phyloP scores from a whole-genome alignment of 1,284 basidiomycete species.

The Ustilago vetiveriae region DNA sequence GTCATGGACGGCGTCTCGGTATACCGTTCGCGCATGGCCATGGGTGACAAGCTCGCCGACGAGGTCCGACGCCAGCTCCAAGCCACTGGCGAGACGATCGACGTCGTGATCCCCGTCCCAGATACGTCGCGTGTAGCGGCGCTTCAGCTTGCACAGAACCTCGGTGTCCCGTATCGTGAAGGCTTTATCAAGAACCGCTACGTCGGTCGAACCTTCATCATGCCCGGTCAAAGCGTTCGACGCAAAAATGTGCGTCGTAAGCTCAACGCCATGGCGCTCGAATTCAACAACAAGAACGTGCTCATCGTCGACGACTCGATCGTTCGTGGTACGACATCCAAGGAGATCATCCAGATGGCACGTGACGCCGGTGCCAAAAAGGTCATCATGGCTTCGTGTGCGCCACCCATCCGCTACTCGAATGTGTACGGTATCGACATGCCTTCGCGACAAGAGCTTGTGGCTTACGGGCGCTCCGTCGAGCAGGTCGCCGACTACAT shows the following conservation, averaged over 20 bases:
- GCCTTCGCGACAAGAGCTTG: constrained; percentile 92
- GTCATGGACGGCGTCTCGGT: constrained; percentile 97
- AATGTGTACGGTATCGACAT: constrained; percentile 99
- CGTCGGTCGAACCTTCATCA: constrained; percentile 98
- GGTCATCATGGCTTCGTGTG: constrained; percentile 95
- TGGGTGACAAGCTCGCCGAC: constrained; percentile 94
- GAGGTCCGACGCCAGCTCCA: constrained; percentile 81
- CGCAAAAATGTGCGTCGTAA: constrained; percentile 95
- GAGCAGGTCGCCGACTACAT: constrained; percentile 83
- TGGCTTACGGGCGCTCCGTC: constrained; percentile 83
- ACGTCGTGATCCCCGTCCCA: constrained; percentile 95
- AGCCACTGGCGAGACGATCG: constrained; percentile 70
- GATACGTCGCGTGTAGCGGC: constrained; percentile 97
- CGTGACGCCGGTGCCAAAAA: constrained; percentile 98
- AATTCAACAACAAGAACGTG: constrained; percentile 91
- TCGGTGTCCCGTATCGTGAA: constrained; percentile 92
- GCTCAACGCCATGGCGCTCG: constrained; percentile 98
- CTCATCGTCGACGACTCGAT: constrained; percentile 98
- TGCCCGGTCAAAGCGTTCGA: constrained; percentile 88
- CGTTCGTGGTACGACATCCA: constrained; percentile 96
- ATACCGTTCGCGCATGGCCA: constrained; percentile 97
- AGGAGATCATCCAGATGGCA: constrained; percentile 99
- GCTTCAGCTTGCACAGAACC: constrained; percentile 89
- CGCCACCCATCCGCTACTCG: constrained; percentile 91
- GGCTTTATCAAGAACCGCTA: constrained; percentile 99